Evolutionary conservation across 192 early-diverging fungal genomes (phyloP).

Genomic region (Backusella tuberculispora): DNA sequence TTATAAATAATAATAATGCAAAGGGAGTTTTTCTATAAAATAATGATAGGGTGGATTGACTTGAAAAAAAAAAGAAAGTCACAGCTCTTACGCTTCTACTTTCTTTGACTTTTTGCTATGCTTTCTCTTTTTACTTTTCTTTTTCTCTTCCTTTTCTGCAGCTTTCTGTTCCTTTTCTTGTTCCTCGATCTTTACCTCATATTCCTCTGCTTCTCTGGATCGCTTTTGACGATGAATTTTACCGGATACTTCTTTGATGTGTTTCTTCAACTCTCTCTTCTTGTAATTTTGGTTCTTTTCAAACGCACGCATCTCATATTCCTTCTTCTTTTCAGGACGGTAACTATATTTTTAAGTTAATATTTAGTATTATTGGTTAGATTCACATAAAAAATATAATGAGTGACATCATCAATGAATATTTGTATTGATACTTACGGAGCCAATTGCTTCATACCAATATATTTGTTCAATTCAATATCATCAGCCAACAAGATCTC

Average conservation of each 20-base stretch:
- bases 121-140: not conserved
- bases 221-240: not conserved
- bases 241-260: not conserved
- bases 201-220: not conserved
- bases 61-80: not conserved
- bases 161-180: not conserved
- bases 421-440: conserved; percentile 58
- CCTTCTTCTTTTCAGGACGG: conserved; percentile 55
- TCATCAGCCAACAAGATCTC: conserved; percentile 94
- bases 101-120: no score
- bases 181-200: not conserved
- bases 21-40: no score
- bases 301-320: conserved; percentile 45
- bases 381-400: no score
- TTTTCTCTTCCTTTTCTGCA: not conserved
- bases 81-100: not conserved
- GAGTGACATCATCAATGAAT: not conserved
- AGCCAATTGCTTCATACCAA: conserved; percentile 86
- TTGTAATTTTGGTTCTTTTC: conserved; percentile 28
- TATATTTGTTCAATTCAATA: conserved; percentile 80
- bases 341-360: conserved; percentile 32
- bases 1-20: no score
- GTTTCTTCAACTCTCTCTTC: conserved; percentile 22
- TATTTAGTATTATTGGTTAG: no score
- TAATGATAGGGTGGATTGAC: not conserved